Base-by-base conservation (phyloP, 106 monocot species). In the Xerophyta viscosa region DNA sequence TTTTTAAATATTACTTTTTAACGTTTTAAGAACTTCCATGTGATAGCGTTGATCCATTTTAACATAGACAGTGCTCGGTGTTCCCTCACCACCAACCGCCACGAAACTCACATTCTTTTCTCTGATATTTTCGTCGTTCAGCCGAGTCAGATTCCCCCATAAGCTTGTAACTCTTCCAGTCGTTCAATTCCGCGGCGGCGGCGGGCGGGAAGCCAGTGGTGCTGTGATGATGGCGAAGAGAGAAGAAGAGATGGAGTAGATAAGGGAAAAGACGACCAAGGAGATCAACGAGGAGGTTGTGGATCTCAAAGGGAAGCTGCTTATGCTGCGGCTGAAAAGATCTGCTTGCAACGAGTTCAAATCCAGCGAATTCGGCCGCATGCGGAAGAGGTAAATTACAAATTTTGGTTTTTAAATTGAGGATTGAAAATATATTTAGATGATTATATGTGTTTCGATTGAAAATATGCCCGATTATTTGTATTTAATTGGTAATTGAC, bases 291-390 rank as follows among this genome's bases (percentile, higher is more conserved):
- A 96, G 69, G 96, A 89, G 72, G 73, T 96, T 19, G 46, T 89
- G 36, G 96, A 96, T 52, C 73, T 96, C 48, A 88, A 96, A 50
- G 91, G 91, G 9, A 86, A 92, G 70, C 75, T 92, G 26, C 66
- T 86, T 36, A 79, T 86, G 86, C 79, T 88, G 56, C 78, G 84
- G 41, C 78, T 96, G 41, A 84, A 88, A 80, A 69, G 65, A 52
- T 89, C 96, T 33, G 85, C 85, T 26, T 30, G 84, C 46, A 84
- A 96, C 46, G 81, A 96, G 68, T 88, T 88, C 73, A 88, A 85
- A 33, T 68, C 77, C 68, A 88, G 88, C 56, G 81, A 84, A 43
- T 89, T 96, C 75, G 14, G 84, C 18, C 69, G 81, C 57, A 96
- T 89, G 88, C 69, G 85, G 46, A 96, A 85, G 56, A 71, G 78